Conservation (phyloP, 2,329 filamentous ascomycete species). For the Xylaria sp. region DNA sequence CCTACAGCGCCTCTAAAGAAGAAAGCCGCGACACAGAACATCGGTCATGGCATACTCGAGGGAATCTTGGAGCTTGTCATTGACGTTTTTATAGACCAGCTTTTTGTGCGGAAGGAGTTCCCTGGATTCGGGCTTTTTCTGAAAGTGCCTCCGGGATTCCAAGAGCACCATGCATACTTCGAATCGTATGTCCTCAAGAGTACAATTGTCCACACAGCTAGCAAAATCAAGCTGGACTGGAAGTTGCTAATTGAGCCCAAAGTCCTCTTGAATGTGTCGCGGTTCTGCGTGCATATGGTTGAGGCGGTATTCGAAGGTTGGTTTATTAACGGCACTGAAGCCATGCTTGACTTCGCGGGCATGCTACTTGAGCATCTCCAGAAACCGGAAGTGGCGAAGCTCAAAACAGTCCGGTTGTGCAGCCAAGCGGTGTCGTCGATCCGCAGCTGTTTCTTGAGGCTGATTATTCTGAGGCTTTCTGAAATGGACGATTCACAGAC, state of each 20-base stretch:
- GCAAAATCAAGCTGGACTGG: conserved; percentile 72
- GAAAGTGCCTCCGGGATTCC: conserved; percentile 89
- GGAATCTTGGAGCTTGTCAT: conserved; percentile 78
- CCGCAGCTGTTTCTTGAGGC: conserved; percentile 75
- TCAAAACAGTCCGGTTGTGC: conserved; percentile 92
- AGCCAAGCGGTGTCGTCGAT: conserved; percentile 80
- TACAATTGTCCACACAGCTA: conserved; percentile 73
- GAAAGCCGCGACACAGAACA: conserved; percentile 54
- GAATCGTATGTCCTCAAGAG: conserved; percentile 86
- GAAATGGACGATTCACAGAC: conserved; percentile 74
- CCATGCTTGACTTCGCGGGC: conserved; percentile 84
- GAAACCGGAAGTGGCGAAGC: conserved; percentile 75
- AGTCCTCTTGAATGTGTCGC: conserved; percentile 83
- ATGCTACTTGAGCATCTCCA: conserved; percentile 88
- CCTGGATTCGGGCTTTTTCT: conserved; percentile 82
- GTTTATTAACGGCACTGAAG: conserved; percentile 88
- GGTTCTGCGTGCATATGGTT: conserved; percentile 79
- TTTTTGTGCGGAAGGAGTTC: conserved; percentile 88
- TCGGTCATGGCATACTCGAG: conserved; percentile 75
- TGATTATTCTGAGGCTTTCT: conserved; percentile 81
- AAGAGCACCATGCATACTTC: conserved; percentile 94
- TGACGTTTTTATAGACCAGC: conserved; percentile 82
- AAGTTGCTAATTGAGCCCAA: conserved; percentile 79
- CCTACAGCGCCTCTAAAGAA: conserved; percentile 66
- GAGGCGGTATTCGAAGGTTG: conserved; percentile 96